Percentiles rank a stretch among this genome's conserved stretches.
Evolutionary conservation across 768 basidiomycete species (phyloP).

Genomic region (Mycena leptocephala): DNA sequence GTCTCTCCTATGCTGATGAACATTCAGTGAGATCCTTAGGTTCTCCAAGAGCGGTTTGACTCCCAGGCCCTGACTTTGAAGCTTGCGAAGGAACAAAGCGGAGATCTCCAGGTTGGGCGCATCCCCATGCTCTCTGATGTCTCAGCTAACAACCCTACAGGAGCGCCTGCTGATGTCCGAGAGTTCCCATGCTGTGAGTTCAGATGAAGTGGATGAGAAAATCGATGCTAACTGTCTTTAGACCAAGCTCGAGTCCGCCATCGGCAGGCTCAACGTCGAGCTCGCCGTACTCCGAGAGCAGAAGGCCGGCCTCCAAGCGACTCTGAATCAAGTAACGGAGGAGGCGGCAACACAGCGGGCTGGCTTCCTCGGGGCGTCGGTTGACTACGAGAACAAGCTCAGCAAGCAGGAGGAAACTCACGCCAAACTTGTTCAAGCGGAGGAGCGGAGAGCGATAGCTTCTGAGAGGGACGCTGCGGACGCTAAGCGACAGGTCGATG

Average conservation of each 20-base stretch:
- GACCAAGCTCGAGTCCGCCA: conserved; percentile 49
- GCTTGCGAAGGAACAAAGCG: conserved; percentile 69
- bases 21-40: conserved; percentile 42
- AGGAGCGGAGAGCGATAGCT: conserved; percentile 44
- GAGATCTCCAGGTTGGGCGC: conserved; percentile 60
- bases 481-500: conserved; percentile 35
- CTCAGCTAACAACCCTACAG: conserved; percentile 19
- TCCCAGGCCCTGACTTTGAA: conserved; percentile 69
- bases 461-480: conserved; percentile 46
- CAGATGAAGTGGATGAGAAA: background rate
- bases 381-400: conserved; percentile 47
- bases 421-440: conserved; percentile 40
- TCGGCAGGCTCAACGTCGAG: conserved; percentile 54
- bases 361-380: conserved; percentile 27
- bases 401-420: conserved; percentile 41
- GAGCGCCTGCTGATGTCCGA: conserved; percentile 48
- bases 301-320: conserved; percentile 47
- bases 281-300: conserved; percentile 60
- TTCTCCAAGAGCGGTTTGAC: conserved; percentile 74
- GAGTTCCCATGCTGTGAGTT: conserved; percentile 53
- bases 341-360: conserved; percentile 44
- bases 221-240: conserved; percentile 12
- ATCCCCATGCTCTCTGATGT: background rate
- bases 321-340: conserved; percentile 44
- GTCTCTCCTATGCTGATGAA: background rate